Evolutionary conservation across 2,329 filamentous ascomycete species (phyloP).

Genomic region (Trichoderma lentiforme): DNA sequence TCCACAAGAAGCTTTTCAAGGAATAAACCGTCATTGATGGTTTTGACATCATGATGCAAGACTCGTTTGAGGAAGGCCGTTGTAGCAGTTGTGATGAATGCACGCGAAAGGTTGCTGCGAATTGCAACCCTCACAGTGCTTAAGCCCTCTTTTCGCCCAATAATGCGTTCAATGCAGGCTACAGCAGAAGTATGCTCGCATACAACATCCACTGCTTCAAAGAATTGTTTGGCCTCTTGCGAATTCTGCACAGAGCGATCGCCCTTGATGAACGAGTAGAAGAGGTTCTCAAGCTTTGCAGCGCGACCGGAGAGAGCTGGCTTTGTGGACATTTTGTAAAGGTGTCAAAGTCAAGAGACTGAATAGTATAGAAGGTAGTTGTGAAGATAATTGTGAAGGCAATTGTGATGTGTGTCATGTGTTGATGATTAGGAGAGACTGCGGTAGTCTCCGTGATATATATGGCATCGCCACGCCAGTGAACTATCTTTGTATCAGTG

Average conservation of each 20-base stretch:
- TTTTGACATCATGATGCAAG: slow-evolving; percentile 6
- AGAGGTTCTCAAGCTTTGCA: slow-evolving; percentile 16
- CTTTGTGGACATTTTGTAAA: background rate
- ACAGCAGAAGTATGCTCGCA: slow-evolving; percentile 13
- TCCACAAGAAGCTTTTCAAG: slow-evolving; percentile 12
- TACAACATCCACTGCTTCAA: slow-evolving; percentile 18
- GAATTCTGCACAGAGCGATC: slow-evolving; percentile 5
- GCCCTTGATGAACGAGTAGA: slow-evolving; percentile 16
- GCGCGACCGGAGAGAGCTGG: background rate
- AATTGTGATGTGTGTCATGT: background rate
- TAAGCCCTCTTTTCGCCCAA: slow-evolving; percentile 12
- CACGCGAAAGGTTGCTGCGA: slow-evolving; percentile 14
- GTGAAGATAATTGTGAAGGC: background rate
- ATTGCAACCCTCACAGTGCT: slow-evolving; percentile 15
- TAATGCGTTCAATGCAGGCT: slow-evolving; percentile 17
- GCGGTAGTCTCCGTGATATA: background rate
- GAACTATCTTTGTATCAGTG: background rate
- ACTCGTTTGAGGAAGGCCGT: slow-evolving; percentile 12
- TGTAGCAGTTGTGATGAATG: slow-evolving; percentile 1
- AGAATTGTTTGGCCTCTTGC: slow-evolving; percentile 21
- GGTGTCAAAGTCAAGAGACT: background rate
- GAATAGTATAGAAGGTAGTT: background rate
- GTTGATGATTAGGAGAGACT: background rate
- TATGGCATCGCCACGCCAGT: background rate
- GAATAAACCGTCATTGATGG: slow-evolving; percentile 18